Base-by-base conservation (phyloP, 108 stramenopile species). In the Skeletonema costatum region DNA sequence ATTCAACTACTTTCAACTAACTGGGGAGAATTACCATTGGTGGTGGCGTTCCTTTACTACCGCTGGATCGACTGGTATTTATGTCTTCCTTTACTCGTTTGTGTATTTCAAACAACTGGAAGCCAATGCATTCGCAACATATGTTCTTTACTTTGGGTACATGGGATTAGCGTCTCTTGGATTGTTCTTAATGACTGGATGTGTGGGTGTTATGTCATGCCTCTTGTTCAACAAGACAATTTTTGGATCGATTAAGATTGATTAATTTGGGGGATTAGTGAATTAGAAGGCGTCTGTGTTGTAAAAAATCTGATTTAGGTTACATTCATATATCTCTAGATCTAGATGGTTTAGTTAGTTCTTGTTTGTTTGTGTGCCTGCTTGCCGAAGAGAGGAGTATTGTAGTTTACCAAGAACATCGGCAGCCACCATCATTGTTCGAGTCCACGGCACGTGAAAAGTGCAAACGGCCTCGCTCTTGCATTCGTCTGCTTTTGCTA, bases 21-120 rank as follows among this genome's bases (percentile, higher is more conserved):
- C 97, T 77, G 87, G 93, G 35, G 99, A 99, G 89, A 96, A 99
- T 86, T 98, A 99, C 84, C 95, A 96, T 76, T 99, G 99, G 99
- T 99, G 99, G 99, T 99, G 99, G 99, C 90, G 98, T 60, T 93
- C 97, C 58, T 97, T 98, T 77, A 70, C 85, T 71, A 90, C 93
- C 66, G 87, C 90, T 16, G 98, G 97, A 65, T 86, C 93, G 8
- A 96, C 97, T 16, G 98, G 96, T 11, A 61, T 96, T n/a, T 99
- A 97, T 75, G 93, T 99, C 75, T 98, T 99, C 56, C 67, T 97
- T 41, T 99, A 99, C 86, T 93, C 93, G 33, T 81, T 97, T 65
- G 86, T 96, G 61, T 99, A 99, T 91, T 98, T 96, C 75, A 87
- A 89, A 61, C 81, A 92, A 69, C 86, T 99, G 71, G 89, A 98